Base-by-base conservation (phyloP, 2,329 filamentous ascomycete genomes). In the Beauveria caledonica region DNA sequence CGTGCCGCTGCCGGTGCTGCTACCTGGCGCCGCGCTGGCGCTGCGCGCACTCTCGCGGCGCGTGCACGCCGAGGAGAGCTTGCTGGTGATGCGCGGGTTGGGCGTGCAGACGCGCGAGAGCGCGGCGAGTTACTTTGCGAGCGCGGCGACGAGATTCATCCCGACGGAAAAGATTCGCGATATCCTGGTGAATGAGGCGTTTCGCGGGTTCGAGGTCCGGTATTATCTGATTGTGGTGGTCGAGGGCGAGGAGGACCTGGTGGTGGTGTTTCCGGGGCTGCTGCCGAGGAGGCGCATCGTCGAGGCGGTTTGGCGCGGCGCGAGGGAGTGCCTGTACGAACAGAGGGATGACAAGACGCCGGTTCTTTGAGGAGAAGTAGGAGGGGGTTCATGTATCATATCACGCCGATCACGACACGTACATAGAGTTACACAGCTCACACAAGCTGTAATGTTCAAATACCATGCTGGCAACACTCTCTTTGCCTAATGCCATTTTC, bases 181-280 rank as follows among this genome's bases (percentile, higher is more conserved):
- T 71, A 87, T 99, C 60, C 85, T 97, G 58, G 89, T 99, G 55
- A 92, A 97, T 71, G 94, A 99, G 77, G 94, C 92, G 3, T 97
- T 97, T 74, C 85, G 85, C 61, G 92, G 92, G 0, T 96, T 97
- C 69, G 90, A 92, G 74, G 92, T 97, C 40, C 79, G 87, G 45
- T 96, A 93, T 70, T 97, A 96, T 70, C 77, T 99, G 9, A 85
- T 90, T 5, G 89, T 97, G 33, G 88, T 97, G 58, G 91, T 97
- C 19, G 89, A 95, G 66, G 92, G 87, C 2, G 93, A 97, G 74
- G 83, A 87, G 58, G 87, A 94, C 65, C 83, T 96, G 5, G 89
- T 97, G 0, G 93, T 99, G n/a, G 92, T 97, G 3, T 99, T 99
- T 71, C 93, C 93, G 3, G 82, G 82, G 60, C 74, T 96, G 65